Base-by-base conservation (phyloP, 2,329 filamentous ascomycete genomes). In the Epicoccum sorghinum region DNA sequence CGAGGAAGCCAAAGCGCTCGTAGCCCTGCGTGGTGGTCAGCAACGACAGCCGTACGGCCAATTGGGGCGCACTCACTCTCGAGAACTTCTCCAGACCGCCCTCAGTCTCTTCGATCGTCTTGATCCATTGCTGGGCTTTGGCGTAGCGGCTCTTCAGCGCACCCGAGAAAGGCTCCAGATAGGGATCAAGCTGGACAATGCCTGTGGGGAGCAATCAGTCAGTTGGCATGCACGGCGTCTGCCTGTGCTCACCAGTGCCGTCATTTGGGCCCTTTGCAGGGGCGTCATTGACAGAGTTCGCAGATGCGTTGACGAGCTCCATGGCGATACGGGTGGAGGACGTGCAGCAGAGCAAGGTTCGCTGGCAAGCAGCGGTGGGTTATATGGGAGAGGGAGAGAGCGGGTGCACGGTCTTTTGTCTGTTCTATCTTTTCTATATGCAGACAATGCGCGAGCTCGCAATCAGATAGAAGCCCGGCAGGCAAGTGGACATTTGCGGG, bases 11-110 rank as follows among this genome's bases (percentile, higher is more conserved):
- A 70, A 90, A 96, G 59, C 83, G 88, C 70, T 98, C 91, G 59
- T 86, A 89, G 39, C 95, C 93, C 91, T 96, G 62, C 18, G 41
- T 30, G n/a, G 47, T 33, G 35, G 44, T 71, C 48, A 72, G 65
- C 57, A 53, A 14, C 27, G 40, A 39, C 18, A 24, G 13, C 30
- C 37, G 8, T n/a, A 14, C 18, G 12, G 44, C 22, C 33, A 35
- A 27, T 7, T 30, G 23, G 38, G 6, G 18, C 14, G 30, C 33
- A 64, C 81, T 57, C 74, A 90, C 91, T 77, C 84, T 89, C 67
- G 90, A 93, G 78, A 98, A 99, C 74, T 93, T 91, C 57, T 96
- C 91, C 38, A 99, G 73, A 13, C 95, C 91, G 44, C 95, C 95
- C 75, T 99, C 95, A 1, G 84, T 86, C 32, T 91, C 83, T 59